Percentiles rank a stretch among this genome's conserved stretches.
Conservation (phyloP, 176 grass and related monocot genomes). For the Musa itinerans region DNA sequence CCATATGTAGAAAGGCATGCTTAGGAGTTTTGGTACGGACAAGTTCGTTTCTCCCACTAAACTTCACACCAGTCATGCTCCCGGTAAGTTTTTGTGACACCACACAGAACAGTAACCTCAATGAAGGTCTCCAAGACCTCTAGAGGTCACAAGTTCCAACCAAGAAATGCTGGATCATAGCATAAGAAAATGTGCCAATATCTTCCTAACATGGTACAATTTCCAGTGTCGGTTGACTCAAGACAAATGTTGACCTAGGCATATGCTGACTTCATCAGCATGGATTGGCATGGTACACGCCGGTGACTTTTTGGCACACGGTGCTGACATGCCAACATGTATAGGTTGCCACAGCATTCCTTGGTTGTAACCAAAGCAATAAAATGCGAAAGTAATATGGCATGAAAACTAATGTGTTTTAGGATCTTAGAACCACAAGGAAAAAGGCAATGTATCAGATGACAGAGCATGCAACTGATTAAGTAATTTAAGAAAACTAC, state of each 20-base stretch:
- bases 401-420: not conserved
- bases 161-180: not conserved
- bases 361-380: not conserved
- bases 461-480: not conserved
- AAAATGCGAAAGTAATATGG: not conserved
- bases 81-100: not conserved
- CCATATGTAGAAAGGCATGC: not conserved
- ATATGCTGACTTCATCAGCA: not conserved
- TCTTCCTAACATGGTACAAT: too few species aligned
- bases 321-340: not conserved
- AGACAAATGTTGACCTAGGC: not conserved
- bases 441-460: not conserved
- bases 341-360: not conserved
- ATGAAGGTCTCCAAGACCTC: not conserved
- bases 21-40: not conserved
- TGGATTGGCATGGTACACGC: too few species aligned
- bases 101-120: not conserved
- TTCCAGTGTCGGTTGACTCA: not conserved
- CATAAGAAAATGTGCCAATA: not conserved
- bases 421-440: not conserved
- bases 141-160: not conserved
- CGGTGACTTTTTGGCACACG: too few species aligned
- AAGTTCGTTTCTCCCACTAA: not conserved
- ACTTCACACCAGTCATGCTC: not conserved
- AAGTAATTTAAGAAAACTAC: not conserved